phyloP scores from a whole-genome alignment of 192 early-diverging fungal species.

The Chytriomyces confervae region DNA sequence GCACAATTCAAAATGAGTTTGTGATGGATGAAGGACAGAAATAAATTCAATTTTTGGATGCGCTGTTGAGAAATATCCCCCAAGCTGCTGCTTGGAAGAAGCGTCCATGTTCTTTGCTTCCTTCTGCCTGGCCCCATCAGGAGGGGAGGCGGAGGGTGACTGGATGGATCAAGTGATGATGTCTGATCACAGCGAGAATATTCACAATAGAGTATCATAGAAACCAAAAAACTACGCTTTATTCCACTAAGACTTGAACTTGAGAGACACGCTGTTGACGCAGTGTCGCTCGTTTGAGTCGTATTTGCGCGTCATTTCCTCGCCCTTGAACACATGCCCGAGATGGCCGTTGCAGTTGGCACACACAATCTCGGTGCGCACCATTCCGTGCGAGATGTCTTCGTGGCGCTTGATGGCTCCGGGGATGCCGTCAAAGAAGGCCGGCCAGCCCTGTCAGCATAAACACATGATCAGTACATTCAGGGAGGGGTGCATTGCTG shows the following conservation, averaged over 20 bases:
- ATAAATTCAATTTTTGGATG: too few relatives aligned
- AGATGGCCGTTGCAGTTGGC: constrained; percentile 82
- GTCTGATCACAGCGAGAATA: neutral
- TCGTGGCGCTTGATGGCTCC: constrained; percentile 75
- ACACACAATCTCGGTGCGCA: constrained; percentile 88
- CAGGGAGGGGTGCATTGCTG: constrained; percentile 19
- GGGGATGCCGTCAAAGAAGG: constrained; percentile 78
- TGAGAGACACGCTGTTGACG: constrained; percentile 89
- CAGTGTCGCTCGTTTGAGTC: constrained; percentile 93
- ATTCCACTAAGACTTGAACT: constrained; percentile 56
- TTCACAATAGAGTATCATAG: too few relatives aligned
- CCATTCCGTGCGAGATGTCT: constrained; percentile 71
- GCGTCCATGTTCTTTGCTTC: too few relatives aligned
- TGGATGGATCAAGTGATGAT: too few relatives aligned
- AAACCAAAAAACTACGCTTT: neutral
- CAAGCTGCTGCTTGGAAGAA: too few relatives aligned
- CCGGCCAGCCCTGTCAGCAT: constrained; percentile 75
- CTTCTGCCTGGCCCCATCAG: neutral
- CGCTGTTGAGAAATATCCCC: too few relatives aligned
- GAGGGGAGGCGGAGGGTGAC: neutral
- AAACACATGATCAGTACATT: too few relatives aligned
- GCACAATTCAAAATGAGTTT: too few relatives aligned
- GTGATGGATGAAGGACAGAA: too few relatives aligned
- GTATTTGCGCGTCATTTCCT: constrained; percentile 73
- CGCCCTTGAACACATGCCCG: constrained; percentile 95